phyloP scores from a whole-genome alignment of 306 rosid genomes.

The Acacia melanoxylon region DNA sequence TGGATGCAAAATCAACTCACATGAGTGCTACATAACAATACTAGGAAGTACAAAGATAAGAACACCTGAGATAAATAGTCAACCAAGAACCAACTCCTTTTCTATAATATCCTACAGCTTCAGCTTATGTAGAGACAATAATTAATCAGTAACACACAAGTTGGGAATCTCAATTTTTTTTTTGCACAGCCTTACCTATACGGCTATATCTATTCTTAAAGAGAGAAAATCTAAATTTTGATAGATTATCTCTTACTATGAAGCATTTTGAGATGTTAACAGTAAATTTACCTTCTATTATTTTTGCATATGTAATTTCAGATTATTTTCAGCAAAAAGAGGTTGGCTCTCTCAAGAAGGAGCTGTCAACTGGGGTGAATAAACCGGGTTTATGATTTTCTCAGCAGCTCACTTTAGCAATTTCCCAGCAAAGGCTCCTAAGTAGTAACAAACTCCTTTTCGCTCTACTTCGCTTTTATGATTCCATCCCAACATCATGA shows the following conservation, averaged over 20 bases:
- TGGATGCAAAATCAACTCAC: background rate
- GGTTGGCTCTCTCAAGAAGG: background rate
- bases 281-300: background rate
- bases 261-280: background rate
- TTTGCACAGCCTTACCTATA: background rate
- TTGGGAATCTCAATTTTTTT: background rate
- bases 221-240: background rate
- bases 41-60: slow-evolving; percentile 2
- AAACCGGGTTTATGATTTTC: background rate
- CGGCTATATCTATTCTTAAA: background rate
- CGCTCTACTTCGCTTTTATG: background rate
- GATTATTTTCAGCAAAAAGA: background rate
- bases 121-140: background rate
- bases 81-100: slow-evolving; percentile 22
- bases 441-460: background rate
- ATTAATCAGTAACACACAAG: background rate
- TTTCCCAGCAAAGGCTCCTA: slow-evolving; percentile 12
- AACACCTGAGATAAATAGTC: background rate
- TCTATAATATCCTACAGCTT: background rate
- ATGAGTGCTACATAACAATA: background rate
- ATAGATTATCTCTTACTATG: background rate
- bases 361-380: background rate
- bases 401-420: background rate
- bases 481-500: background rate
- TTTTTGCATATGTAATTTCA: background rate